Conservation (phyloP, 164 flowering plant genomes). For the Sedum album region DNA sequence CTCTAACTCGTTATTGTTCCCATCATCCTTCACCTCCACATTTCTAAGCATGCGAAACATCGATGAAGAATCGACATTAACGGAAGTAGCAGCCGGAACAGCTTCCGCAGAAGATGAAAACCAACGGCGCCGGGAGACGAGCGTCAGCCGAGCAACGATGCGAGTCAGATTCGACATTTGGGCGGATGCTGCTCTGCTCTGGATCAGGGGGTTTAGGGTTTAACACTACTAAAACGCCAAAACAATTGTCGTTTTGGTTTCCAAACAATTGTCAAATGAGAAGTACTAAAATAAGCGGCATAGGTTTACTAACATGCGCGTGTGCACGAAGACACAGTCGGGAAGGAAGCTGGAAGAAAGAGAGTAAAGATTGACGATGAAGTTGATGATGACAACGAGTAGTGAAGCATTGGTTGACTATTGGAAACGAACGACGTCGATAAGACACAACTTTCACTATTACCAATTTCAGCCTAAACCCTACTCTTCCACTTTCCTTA, state of each 20-base stretch:
- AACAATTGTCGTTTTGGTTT: not conserved
- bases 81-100: not conserved
- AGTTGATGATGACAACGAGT: too few relatives aligned
- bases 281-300: too few relatives aligned
- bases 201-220: not conserved
- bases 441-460: too few relatives aligned
- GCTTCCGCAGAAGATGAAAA: not conserved
- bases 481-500: not conserved
- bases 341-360: too few relatives aligned
- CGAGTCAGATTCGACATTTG: conserved; percentile 2
- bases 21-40: conserved; percentile 6
- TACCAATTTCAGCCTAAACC: too few relatives aligned
- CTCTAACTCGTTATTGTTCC: not conserved
- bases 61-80: not conserved
- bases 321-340: too few relatives aligned
- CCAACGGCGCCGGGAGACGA: not conserved
- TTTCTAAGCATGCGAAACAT: conserved; percentile 7
- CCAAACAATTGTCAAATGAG: too few relatives aligned
- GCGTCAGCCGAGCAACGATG: conserved; percentile 6
- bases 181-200: not conserved
- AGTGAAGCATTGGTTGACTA: too few relatives aligned
- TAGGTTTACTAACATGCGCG: too few relatives aligned
- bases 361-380: too few relatives aligned
- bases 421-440: too few relatives aligned
- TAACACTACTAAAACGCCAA: not conserved